A percentile compares a stretch with the other conserved stretches of the same genome.
These are phyloP conservation scores for Aureobasidium uvarum DNA, from an alignment of 2,329 filamentous ascomycete genomes.

Conservation along the genomic window DNA sequence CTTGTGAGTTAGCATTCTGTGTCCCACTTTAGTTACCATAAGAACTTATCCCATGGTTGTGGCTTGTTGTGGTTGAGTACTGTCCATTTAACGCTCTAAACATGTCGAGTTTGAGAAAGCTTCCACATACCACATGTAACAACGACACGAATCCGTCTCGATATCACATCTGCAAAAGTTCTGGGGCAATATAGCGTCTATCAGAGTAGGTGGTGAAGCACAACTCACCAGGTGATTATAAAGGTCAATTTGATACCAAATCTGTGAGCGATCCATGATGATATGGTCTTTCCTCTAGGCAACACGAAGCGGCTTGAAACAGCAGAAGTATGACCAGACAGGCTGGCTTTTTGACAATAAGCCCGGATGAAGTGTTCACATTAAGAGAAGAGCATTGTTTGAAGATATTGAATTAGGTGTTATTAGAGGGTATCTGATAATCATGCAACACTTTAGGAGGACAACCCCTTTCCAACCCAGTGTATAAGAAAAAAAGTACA, in stretches of 20 bases:
- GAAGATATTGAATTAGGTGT: background rate
- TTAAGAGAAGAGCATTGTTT: background rate
- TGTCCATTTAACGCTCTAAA: background rate
- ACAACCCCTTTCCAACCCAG: background rate
- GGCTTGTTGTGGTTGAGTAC: background rate
- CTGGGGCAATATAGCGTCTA: no score
- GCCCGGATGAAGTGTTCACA: no score
- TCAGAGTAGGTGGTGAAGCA: no score
- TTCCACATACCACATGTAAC: background rate
- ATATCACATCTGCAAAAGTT: no score
- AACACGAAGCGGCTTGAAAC: background rate
- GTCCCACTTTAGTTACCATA: no score
- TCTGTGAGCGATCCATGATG: no score
- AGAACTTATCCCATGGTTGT: background rate
- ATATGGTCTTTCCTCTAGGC: no score
- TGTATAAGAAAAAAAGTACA: background rate
- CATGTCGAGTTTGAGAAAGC: background rate
- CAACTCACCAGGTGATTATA: no score
- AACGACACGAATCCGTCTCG: background rate
- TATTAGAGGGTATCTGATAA: slow-evolving; percentile 18
- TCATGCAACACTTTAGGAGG: background rate
- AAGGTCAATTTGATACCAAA: no score
- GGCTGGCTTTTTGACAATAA: background rate
- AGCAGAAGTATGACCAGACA: background rate
- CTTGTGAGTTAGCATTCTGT: background rate